Percentiles rank a stretch among this genome's conserved stretches.
Conservation (phyloP, 2,329 filamentous ascomycete genomes). For the Fusarium subtropicale region DNA sequence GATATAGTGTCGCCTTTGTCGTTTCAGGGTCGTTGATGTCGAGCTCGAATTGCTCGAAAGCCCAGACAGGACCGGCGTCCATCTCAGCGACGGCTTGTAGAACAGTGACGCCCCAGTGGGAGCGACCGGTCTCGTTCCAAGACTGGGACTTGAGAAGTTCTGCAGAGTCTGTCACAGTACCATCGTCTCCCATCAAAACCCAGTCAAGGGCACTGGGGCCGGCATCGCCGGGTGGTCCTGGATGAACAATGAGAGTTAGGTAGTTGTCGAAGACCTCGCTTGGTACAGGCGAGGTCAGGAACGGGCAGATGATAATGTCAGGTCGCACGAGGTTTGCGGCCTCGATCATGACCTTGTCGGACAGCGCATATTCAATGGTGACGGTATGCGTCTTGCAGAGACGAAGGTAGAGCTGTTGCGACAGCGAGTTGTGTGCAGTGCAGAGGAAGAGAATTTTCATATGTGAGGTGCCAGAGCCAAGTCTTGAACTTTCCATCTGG, state of each 20-base stretch:
- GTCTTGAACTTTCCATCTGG: background rate
- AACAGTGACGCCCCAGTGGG: slow-evolving; percentile 37
- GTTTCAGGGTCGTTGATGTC: slow-evolving; percentile 21
- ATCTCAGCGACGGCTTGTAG: slow-evolving; percentile 34
- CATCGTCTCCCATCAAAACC: slow-evolving; percentile 35
- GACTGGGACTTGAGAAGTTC: slow-evolving; percentile 22
- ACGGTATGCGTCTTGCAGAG: slow-evolving; percentile 17
- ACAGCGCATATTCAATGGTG: slow-evolving; percentile 34
- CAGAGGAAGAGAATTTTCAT: slow-evolving; percentile 38
- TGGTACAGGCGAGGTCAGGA: slow-evolving; percentile 26
- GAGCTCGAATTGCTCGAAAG: slow-evolving; percentile 34
- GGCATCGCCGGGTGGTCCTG: slow-evolving; percentile 32
- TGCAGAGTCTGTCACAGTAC: slow-evolving; percentile 10
- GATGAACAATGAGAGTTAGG: slow-evolving; percentile 31
- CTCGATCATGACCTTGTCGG: slow-evolving; percentile 30
- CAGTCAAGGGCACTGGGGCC: slow-evolving; percentile 34
- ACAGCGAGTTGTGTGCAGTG: slow-evolving; percentile 35
- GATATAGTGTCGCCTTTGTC: slow-evolving; percentile 33
- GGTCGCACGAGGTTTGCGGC: slow-evolving; percentile 22
- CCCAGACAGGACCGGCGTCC: slow-evolving; percentile 36
- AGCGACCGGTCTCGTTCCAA: slow-evolving; percentile 24
- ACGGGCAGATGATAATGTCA: slow-evolving; percentile 29
- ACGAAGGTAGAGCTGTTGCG: slow-evolving; percentile 29
- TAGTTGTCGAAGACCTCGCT: slow-evolving; percentile 21
- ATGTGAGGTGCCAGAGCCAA: background rate